These are phyloP conservation scores for Logfia minima DNA, from an alignment of 129 eudicot genomes.

Conservation along the genomic window DNA sequence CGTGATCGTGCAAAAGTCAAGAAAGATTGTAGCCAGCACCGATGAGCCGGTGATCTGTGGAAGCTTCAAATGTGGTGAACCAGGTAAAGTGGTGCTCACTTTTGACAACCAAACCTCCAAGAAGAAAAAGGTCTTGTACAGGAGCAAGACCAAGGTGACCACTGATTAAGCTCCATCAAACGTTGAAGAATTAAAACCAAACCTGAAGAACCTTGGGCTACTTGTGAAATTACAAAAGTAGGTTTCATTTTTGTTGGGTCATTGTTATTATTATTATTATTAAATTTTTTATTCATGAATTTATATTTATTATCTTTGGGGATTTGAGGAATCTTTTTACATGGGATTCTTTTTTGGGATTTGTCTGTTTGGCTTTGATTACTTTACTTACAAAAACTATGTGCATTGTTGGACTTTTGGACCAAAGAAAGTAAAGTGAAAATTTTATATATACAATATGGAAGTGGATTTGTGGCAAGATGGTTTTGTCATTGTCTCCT, in stretches of 20 bases:
- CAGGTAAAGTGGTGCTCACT: slow-evolving; percentile 79
- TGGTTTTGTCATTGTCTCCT: slow-evolving; percentile 42
- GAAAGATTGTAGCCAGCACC: slow-evolving; percentile 52
- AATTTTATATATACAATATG: slow-evolving; percentile 32
- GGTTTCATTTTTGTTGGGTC: slow-evolving; percentile 38
- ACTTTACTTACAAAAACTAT: slow-evolving; percentile 28
- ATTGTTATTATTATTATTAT: slow-evolving; percentile 27
- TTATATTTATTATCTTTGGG: slow-evolving; percentile 36
- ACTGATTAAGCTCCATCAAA: slow-evolving; percentile 27
- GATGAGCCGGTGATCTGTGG: slow-evolving; percentile 63
- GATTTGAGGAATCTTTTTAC: slow-evolving; percentile 43
- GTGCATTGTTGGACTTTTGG: slow-evolving; percentile 46
- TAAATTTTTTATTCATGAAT: slow-evolving; percentile 42
- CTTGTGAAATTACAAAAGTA: slow-evolving; percentile 25
- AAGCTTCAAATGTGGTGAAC: slow-evolving; percentile 63
- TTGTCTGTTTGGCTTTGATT: slow-evolving; percentile 44
- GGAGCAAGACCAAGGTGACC: slow-evolving; percentile 71
- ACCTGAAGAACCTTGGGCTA: slow-evolving; percentile 3
- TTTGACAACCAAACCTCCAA: slow-evolving; percentile 83
- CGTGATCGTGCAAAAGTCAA: slow-evolving; percentile 56
- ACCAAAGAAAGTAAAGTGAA: slow-evolving; percentile 34
- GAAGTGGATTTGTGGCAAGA: slow-evolving; percentile 36
- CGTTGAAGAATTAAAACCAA: slow-evolving; percentile 9
- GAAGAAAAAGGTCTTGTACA: slow-evolving; percentile 83
- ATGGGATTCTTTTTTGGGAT: slow-evolving; percentile 45